These are phyloP conservation scores for Aschersonia sp. DNA, from an alignment of 2,329 filamentous ascomycete genomes.

Conservation along the genomic window DNA sequence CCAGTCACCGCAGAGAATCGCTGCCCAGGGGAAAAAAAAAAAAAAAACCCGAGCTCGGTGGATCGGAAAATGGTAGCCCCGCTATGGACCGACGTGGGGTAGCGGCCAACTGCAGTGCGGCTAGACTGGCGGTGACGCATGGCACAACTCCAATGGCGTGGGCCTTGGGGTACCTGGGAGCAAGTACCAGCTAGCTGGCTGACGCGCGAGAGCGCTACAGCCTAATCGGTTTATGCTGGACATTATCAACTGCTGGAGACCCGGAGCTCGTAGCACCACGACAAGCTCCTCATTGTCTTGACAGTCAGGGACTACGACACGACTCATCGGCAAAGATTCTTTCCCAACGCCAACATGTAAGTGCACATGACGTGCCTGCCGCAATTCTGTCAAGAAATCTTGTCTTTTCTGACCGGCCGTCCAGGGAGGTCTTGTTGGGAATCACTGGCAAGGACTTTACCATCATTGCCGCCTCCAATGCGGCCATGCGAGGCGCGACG, in stretches of 20 bases:
- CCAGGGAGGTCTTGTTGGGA: conserved; percentile 91
- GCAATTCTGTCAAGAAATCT: background rate
- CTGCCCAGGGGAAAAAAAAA: conserved; percentile 22
- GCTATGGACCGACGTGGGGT: background rate
- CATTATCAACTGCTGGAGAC: background rate
- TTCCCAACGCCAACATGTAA: background rate
- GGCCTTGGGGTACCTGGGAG: background rate
- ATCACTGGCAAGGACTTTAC: conserved; percentile 99
- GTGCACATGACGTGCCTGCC: background rate
- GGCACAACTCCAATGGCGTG: conserved; percentile 13
- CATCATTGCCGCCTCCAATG: conserved; percentile 93
- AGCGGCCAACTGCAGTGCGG: background rate
- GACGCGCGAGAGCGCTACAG: conserved; percentile 22
- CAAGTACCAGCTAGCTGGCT: conserved; percentile 8
- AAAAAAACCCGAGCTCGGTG: conserved; percentile 9
- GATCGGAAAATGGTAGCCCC: background rate
- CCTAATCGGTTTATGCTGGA: conserved; percentile 9
- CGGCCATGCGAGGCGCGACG: conserved; percentile 92
- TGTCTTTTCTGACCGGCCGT: background rate
- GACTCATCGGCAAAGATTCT: background rate
- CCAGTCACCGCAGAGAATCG: background rate
- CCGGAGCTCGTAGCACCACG: conserved; percentile 1
- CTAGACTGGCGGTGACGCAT: conserved; percentile 19
- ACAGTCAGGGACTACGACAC: background rate
- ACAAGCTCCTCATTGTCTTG: background rate